Conservation (phyloP, 2,329 filamentous ascomycete species). For the Didymella pomorum region DNA sequence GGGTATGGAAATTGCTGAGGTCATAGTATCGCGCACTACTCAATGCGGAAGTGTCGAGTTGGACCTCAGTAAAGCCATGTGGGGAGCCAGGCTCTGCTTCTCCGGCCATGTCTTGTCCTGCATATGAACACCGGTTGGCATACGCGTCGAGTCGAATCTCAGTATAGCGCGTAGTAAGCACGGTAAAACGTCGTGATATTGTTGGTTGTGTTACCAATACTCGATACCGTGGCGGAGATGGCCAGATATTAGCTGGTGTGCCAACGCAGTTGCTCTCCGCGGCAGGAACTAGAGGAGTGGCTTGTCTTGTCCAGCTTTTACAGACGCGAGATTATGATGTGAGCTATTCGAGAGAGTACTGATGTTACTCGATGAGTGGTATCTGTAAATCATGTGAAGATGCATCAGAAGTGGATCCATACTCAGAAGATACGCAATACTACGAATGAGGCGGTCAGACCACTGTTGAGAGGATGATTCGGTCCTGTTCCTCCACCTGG, state of each 20-base stretch:
- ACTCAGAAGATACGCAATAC: neutral
- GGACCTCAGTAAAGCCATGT: neutral
- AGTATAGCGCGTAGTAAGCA: slow-evolving; percentile 10
- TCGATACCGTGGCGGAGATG: neutral
- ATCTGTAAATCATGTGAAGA: neutral
- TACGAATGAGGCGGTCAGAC: neutral
- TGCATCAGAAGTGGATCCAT: neutral
- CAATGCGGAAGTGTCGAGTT: slow-evolving; percentile 9
- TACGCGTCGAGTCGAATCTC: slow-evolving; percentile 7
- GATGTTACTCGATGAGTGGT: neutral
- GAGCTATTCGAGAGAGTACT: neutral
- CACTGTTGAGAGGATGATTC: neutral
- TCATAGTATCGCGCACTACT: slow-evolving; percentile 19
- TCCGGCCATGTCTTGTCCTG: slow-evolving; percentile 1
- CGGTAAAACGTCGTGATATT: neutral
- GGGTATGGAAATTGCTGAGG: slow-evolving; percentile 10
- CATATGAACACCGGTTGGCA: neutral
- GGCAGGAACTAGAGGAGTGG: neutral
- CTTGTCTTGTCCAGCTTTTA: neutral
- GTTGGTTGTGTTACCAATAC: slow-evolving; percentile 1
- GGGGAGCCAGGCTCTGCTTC: slow-evolving; percentile 3
- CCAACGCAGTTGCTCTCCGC: neutral
- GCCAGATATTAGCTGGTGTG: neutral
- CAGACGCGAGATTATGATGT: neutral
- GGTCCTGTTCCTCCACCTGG: neutral